Base-by-base conservation (phyloP, 495 filamentous ascomycete species). In the Podospora bellae-mahoneyi region DNA sequence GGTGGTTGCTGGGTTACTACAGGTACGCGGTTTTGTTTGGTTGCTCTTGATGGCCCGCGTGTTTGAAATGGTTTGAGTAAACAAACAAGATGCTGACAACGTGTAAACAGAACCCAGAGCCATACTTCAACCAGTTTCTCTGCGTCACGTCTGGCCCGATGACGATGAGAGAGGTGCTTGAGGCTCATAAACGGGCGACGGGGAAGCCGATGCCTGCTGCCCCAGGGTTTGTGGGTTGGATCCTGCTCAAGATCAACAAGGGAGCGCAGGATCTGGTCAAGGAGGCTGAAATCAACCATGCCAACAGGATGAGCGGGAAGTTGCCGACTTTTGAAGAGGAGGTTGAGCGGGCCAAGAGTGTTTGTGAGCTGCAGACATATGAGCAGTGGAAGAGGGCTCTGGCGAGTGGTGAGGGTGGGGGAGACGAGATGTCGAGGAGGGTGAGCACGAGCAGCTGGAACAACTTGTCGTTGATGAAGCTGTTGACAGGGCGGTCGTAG, bases 1-100 rank as follows among this genome's bases (percentile, higher is more conserved):
- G 9, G 70, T 81, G 13, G 80, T 73, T 16, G 78, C 78, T 1
- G 72, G 73, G 9, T 71, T 80, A 6, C 76, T 82, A 62, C 58
- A 64, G 56, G 75, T 75, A 65, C 10, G 71, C 9, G 39, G 7
- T 10, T 48, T 48, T 18, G 30, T 32, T 32, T 48, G 39, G 2
- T 48, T 48, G 9, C 71, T 19, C 2, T n/a, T 15, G 62, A 10
- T 39, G 18, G 10, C 13, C 23, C 23, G 1, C 23, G 23, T 66
- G 28, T 26, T 32, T 26, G 54, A 56, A 44, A 58, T 48, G 23
- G 26, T n/a, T 32, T 18, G 13, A 4, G 23, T 23, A 23, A 23
- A 20, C 34, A 16, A 10, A 10, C 55, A 19, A 6, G 9, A 63
- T 26, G 32, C 15, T 13, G 5, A 30, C 61, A 60, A 63, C 57